Base-by-base conservation (phyloP, 208 protist genomes). In the Acanthamoeba triangularis region DNA sequence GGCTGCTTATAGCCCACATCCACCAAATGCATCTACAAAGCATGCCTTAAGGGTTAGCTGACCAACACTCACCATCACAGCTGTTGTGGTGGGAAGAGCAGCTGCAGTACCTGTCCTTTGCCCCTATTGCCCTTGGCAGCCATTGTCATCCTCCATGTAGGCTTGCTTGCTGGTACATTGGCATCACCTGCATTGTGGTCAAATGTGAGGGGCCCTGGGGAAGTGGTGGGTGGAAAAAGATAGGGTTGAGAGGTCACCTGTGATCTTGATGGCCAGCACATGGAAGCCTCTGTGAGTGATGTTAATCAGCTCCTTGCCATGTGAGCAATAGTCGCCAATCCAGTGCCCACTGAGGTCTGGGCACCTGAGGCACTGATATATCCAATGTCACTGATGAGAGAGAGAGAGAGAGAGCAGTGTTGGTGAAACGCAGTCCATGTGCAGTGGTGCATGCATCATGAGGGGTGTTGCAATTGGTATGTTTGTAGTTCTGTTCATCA, bases 241-340 rank as follows among this genome's bases (percentile, higher is more conserved):
- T 28, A 54, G 28, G n/a, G 54, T 10, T 18, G 33, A 14, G 23
- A n/a, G 44, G 18, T 47, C 20, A 90, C 84, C 84, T 7, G 87
- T 93, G 54, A 76, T 76, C 61, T 93, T 93, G 61, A 44, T 69
- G 35, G 87, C 87, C 3, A 78, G 44, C 41, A 93, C 87, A 25
- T 25, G 61, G 30, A 33, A 93, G 56, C 87, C 87, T 23, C 37
- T 52, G 61, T 93, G 87, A 18, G n/a, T 6, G 54, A 93, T 37
- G 14, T 93, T 16, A 35, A 93, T 20, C 16, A 93, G 87, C 44
- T 93, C 87, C 61, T 93, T 76, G 61, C 87, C 61, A 18, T 93
- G 87, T 7, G 87, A 93, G 61, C 61, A 35, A n/a, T 93, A 93
- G 18, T 78, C 37, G 13, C 87, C 87, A 10, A 93, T 93, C 87